These are phyloP conservation scores for Euphorbia peplus DNA, from an alignment of 345 rosid genomes.

Conservation along the genomic window DNA sequence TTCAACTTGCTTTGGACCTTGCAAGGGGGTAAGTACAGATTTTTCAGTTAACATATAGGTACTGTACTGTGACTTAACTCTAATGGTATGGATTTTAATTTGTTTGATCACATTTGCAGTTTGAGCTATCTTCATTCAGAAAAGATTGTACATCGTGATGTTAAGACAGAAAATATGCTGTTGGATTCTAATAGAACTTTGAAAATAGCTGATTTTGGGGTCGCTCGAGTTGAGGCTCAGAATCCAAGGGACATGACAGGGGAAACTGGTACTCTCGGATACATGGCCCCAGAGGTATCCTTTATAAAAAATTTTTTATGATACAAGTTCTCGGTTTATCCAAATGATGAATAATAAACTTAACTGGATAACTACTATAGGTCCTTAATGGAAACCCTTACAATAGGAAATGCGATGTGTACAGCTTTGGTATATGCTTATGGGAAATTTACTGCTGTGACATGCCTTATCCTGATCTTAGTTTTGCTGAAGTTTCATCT, in stretches of 20 bases:
- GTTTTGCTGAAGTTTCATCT: conserved; percentile 34
- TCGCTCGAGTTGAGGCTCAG: conserved; percentile 39
- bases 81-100: not conserved
- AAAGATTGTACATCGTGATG: conserved; percentile 39
- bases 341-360: not conserved
- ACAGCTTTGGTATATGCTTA: conserved; percentile 37
- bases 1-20: conserved; percentile 38
- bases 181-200: conserved; percentile 25
- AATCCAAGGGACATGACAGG: conserved; percentile 38
- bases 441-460: conserved; percentile 37
- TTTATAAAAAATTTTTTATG: no score
- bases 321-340: not conserved
- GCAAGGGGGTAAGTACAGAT: conserved; percentile 32
- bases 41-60: not conserved
- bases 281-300: conserved; percentile 37
- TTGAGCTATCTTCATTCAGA: conserved; percentile 34
- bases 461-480: conserved; percentile 34
- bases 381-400: conserved; percentile 37
- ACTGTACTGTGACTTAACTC: not conserved
- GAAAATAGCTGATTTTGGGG: conserved; percentile 39
- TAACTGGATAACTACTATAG: conserved; percentile 9
- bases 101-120: conserved; percentile 20
- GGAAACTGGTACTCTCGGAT: conserved; percentile 38
- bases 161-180: conserved; percentile 34
- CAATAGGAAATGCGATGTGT: conserved; percentile 36